Evolutionary conservation across 176 grass and related monocot species (phyloP), one percentile per base, ranked within the genome.

Genomic region (Raddia distichophylla): DNA sequence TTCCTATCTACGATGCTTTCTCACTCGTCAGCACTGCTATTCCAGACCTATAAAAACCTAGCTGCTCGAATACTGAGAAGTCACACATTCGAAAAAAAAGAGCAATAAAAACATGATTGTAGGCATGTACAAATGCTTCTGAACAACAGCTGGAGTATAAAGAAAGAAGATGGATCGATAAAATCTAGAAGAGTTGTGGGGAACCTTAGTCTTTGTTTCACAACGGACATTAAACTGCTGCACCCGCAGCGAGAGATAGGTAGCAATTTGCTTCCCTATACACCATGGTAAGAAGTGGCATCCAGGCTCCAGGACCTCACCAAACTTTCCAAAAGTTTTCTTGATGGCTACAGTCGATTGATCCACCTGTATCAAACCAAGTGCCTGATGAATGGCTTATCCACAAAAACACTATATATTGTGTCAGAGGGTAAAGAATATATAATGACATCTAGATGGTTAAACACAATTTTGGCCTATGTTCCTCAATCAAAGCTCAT

Each of bases 141-240:
- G n/a, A n/a, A n/a, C n/a, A n/a, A n/a, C n/a, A n/a, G n/a, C n/a
- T 42, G 27, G 62, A 75, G 66, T 51, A 70, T 7, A 79, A 61
- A 78, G 15, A 19, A 85, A 8, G 58, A 37, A 58, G 6, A 71
- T 45, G 6, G 58, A 37, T 51, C 4, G 64, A 44, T 45, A 62
- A 6, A 15, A 14, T 5, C 17, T 14, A 72, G 54, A 12, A 44
- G 4, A 81, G 48, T 46, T 15, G 9, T 46, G 19, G n/a, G n/a
- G 20, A 19, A 97, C 94, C 86, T 93, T 97, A 34, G 94, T 97
- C 79, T 97, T 97, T 52, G 94, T 97, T 74, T 97, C 94, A 10
- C 91, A 94, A 64, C 89, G 89, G 17, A 94, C 87, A 19, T 97
- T 87, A 74, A 97, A 91, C 72, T 97, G 94, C 64, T 94, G 94